Evolutionary conservation across 148 eudicot genomes (phyloP), one percentile per base, ranked within the genome.

Genomic region (Linanthus parryae): DNA sequence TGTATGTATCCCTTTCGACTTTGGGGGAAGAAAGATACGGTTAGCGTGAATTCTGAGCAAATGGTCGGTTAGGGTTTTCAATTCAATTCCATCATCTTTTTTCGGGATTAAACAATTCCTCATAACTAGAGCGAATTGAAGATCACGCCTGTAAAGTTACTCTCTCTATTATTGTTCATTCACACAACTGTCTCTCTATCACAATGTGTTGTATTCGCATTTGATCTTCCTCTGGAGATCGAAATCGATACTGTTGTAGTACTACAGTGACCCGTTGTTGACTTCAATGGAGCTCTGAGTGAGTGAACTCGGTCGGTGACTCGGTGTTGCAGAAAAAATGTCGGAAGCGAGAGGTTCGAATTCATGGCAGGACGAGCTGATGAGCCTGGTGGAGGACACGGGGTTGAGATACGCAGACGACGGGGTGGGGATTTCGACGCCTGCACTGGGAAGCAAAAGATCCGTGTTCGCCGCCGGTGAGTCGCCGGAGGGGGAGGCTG

Each of bases 351-450:
- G 59, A 38, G 70, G 74, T 37, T 46, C 73, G 26, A 70, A 72
- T 54, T 69, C 91, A 49, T 90, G 97, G 97, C 57, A 63, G 35
- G 97, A 91, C 41, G 98, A 91, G 75, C 52, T 83, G 19, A 74
- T 72, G 49, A 79, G 81, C 35, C 60, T 86, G 18, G 74, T 84
- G 2, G 90, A 84, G 45, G 94, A 83, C 27, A 62, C 66, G 0
- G 97, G 82, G 35, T 58, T 81, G 33, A 57, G 73, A 29, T 91
- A 76, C 72, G 48, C 56, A 19, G 62, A 46, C 3, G 70, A 59
- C 21, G 59, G 71, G 14, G 20, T 72, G 27, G 68, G 56, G 15
- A 31, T 64, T 40, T 52, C 69, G 6, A 37, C 68, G 21, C 38
- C 76, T 40, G 49, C 48, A 52, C 60, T 71, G 31, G 71, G 72